Base-by-base conservation (phyloP, 2,329 filamentous ascomycete genomes). In the Phyllosticta capitalensis region DNA sequence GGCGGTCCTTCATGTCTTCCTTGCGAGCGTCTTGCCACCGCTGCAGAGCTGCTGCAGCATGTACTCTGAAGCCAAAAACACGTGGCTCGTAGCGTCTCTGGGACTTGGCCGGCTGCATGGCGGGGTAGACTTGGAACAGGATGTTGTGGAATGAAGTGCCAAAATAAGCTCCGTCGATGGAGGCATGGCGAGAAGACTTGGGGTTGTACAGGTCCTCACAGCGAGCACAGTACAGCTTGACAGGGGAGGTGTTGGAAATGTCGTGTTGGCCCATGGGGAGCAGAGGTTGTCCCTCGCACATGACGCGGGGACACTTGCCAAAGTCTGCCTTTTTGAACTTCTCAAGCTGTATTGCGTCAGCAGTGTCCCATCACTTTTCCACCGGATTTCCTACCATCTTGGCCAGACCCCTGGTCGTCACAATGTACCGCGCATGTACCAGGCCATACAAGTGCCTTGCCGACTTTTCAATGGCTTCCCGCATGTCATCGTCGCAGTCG, bases 201-300 rank as follows among this genome's bases (percentile, higher is more conserved):
- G 94, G 94, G 76, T 97, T 97, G 81, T 99, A 99, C 61, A 95
- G 88, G 73, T 99, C 94, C 80, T 99, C 94, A 79, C 94, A 99
- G 67, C 91, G 90, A 54, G 89, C 86, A 76, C 94, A 99, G 82
- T 96, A 99, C 57, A 99, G 88, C 76, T 96, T 97, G 65, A 96
- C 94, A 53, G 92, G 86, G 69, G 92, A 95, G 66, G 86, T 79
- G 75, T 91, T 91, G 63, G 94, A 84, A 2, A 92, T 80, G 75
- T 99, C 94, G 67, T 90, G 89, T 67, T 95, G 88, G 64, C 94
- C 94, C 85, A 96, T 95, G 52, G 94, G 94, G 26, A 99, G 84
- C 48, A 99, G 85, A 6, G 92, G 91, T 72, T 99, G 92, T 10
- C 88, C 89, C 69, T 95, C 86, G 78, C 94, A 99, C 79, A 95